A percentile compares a stretch with the other conserved stretches of the same genome.
Conservation (phyloP, 352 stramenopile genomes). For the Phytophthora fragariaefolia region DNA sequence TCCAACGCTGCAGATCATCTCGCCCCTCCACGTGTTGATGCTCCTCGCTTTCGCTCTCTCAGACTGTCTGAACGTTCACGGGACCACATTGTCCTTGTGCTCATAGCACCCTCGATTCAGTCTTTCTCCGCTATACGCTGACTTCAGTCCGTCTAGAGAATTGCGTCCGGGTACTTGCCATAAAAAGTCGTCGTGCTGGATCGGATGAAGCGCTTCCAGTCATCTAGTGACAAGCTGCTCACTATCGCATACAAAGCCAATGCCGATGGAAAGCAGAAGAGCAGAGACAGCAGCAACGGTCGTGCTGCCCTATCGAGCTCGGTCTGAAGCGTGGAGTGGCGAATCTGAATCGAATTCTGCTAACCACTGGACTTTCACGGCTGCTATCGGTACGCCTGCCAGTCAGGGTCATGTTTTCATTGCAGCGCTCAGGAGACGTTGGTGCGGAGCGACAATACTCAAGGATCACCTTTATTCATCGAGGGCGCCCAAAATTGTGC, state of each 20-base stretch:
- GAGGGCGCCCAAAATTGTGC: neutral
- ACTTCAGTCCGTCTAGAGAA: slow-evolving; percentile 39
- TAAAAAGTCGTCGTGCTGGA: too few species aligned
- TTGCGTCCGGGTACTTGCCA: slow-evolving; percentile 35
- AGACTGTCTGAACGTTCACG: slow-evolving; percentile 31
- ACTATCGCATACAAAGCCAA: slow-evolving; percentile 21
- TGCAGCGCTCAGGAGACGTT: too few species aligned
- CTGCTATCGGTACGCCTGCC: too few species aligned
- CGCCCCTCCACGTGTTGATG: slow-evolving; percentile 27
- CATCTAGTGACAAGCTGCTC: slow-evolving; percentile 16
- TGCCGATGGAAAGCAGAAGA: slow-evolving; percentile 17
- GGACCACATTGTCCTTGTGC: slow-evolving; percentile 42
- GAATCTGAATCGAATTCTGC: too few species aligned
- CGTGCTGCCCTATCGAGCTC: neutral
- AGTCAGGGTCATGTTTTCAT: too few species aligned
- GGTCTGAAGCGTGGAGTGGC: neutral
- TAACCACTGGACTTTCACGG: too few species aligned
- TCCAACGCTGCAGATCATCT: slow-evolving; percentile 43
- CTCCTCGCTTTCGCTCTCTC: slow-evolving; percentile 7
- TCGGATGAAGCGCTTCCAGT: neutral
- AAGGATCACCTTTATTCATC: slow-evolving; percentile 3
- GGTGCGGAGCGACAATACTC: neutral
- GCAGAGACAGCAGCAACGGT: slow-evolving; percentile 6
- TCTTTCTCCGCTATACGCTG: slow-evolving; percentile 28
- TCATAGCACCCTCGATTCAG: slow-evolving; percentile 43